Base-by-base conservation (phyloP, 108 stramenopile species). In the Fragilaria radians region DNA sequence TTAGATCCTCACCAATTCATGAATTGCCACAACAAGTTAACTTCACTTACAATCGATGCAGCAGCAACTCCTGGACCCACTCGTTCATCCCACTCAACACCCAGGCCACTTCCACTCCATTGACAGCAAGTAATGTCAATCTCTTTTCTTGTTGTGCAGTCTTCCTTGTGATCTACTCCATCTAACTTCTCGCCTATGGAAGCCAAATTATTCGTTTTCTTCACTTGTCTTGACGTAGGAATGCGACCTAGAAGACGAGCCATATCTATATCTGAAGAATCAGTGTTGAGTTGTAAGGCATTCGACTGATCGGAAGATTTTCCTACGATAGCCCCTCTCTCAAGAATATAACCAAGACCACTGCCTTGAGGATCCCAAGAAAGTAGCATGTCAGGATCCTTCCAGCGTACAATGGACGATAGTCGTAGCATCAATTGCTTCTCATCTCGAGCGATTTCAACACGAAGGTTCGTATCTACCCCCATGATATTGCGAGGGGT, bases 21-120 rank as follows among this genome's bases (percentile, higher is more conserved):
- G n/a, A n/a, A n/a, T n/a, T n/a, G n/a, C n/a, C n/a, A n/a, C n/a
- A n/a, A n/a, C n/a, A n/a, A n/a, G n/a, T n/a, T n/a, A n/a, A n/a
- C n/a, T n/a, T n/a, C 26, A 76, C 77, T 79, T 48, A 84, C 86
- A 50, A 89, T 85, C 0, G 88, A 90, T 24, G 91, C 73, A 29
- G 91, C 87, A 46, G 87, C 91, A 61, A 82, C 86, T 14, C 91
- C 91, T 18, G 91, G 85, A 3, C 91, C 91, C n/a, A 93, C 91
- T 5, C 78, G 52, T 5, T 93, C 91, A 55, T 93, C 91, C 91
- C 91, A 93, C 54, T 93, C 91, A 48, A 54, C 45, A 0, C 91
- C 91, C 53, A 93, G 66, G 9, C 85, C 91, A 78, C 83, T 85
- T 17, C 91, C 91, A 46, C 63, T 61, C 79, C 77, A 93, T 26